Evolutionary conservation across 2,329 filamentous ascomycete genomes (phyloP).

Genomic region (Pseudofabraea citricarpa): DNA sequence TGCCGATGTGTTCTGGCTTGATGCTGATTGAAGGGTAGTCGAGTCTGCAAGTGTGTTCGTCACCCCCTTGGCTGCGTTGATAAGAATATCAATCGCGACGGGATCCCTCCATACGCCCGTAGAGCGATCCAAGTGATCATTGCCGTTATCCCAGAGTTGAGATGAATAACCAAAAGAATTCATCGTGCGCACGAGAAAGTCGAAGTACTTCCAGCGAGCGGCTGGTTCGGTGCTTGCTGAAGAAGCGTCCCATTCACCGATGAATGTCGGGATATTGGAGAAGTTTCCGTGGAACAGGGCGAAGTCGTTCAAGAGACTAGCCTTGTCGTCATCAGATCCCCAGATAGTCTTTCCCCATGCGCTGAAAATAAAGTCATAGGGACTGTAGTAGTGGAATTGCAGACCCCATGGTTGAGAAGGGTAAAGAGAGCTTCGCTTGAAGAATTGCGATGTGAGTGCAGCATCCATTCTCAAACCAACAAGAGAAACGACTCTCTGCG

Average conservation of each 20-base stretch:
- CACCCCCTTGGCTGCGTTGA: conserved; percentile 36
- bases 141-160: conserved; percentile 56
- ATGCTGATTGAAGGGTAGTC: conserved; percentile 41
- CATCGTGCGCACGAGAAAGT: conserved; percentile 45
- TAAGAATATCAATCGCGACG: conserved; percentile 41
- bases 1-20: conserved; percentile 44
- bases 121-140: conserved; percentile 47
- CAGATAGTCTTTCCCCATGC: conserved; percentile 57
- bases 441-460: conserved; percentile 49
- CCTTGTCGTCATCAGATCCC: conserved; percentile 50
- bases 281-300: conserved; percentile 48
- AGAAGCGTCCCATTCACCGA: conserved; percentile 53
- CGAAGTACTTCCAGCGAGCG: conserved; percentile 53
- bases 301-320: conserved; percentile 43
- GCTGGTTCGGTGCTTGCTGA: conserved; percentile 46
- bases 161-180: conserved; percentile 43
- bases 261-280: conserved; percentile 46
- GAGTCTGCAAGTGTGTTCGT: conserved; percentile 47
- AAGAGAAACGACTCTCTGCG: conserved; percentile 49
- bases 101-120: conserved; percentile 45
- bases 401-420: conserved; percentile 51
- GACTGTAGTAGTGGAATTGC: conserved; percentile 58
- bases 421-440: conserved; percentile 41
- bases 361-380: conserved; percentile 43
- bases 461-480: conserved; percentile 46